phyloP scores from a whole-genome alignment of 2,329 filamentous ascomycete species.

The Dothiorella sarmentorum region DNA sequence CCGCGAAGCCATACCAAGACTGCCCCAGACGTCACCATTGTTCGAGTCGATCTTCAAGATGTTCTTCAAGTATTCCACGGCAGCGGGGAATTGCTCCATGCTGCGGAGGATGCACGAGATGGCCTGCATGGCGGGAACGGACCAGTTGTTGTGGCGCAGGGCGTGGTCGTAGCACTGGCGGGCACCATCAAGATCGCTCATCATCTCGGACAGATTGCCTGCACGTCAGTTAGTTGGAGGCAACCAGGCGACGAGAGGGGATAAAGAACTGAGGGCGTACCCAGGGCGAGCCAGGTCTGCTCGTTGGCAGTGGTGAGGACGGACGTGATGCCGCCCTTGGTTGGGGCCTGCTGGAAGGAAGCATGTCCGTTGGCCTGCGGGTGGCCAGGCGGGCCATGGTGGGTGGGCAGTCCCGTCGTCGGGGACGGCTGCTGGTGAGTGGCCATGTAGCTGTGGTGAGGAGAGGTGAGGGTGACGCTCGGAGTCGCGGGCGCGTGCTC shows the following conservation, averaged over 20 bases:
- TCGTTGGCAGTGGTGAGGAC: slow-evolving; percentile 79
- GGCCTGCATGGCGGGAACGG: slow-evolving; percentile 86
- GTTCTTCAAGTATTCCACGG: slow-evolving; percentile 86
- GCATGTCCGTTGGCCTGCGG: slow-evolving; percentile 52
- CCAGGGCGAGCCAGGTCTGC: slow-evolving; percentile 86
- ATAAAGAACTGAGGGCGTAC: slow-evolving; percentile 52
- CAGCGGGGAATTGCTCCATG: slow-evolving; percentile 89
- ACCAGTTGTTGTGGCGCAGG: slow-evolving; percentile 81
- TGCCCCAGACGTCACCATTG: slow-evolving; percentile 96
- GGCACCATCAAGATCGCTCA: slow-evolving; percentile 85
- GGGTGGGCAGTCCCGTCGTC: slow-evolving; percentile 66
- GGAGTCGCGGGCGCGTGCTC: slow-evolving; percentile 15
- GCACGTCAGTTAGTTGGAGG: slow-evolving; percentile 24
- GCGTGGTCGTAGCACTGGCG: slow-evolving; percentile 89
- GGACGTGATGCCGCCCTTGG: slow-evolving; percentile 59
- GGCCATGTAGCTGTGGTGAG: slow-evolving; percentile 51
- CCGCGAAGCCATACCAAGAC: slow-evolving; percentile 64
- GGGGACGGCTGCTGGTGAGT: slow-evolving; percentile 74
- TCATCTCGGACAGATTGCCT: slow-evolving; percentile 83
- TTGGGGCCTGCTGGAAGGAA: slow-evolving; percentile 54
- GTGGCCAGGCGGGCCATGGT: slow-evolving; percentile 64
- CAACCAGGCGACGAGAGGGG: slow-evolving; percentile 20
- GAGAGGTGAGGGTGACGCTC: slow-evolving; percentile 5
- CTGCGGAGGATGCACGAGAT: slow-evolving; percentile 89
- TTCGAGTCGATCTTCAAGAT: slow-evolving; percentile 85